A percentile compares a stretch with the other conserved stretches of the same genome.
phyloP scores from a whole-genome alignment of 768 basidiomycete genomes.

The Mycena kentingensis region DNA sequence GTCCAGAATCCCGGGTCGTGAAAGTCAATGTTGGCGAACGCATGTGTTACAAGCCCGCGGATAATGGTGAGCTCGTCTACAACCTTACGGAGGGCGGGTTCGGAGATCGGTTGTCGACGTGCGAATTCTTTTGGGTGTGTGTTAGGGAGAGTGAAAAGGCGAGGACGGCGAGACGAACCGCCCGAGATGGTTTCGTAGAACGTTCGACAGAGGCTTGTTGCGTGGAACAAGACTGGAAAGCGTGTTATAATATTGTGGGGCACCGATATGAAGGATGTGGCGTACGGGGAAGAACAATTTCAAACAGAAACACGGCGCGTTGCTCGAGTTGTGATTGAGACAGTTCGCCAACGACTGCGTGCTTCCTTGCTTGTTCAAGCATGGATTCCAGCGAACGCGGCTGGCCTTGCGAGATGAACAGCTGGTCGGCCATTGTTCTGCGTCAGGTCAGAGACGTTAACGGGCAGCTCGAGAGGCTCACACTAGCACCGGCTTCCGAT shows the following conservation, averaged over 20 bases:
- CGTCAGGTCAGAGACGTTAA: neutral
- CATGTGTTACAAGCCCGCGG: neutral
- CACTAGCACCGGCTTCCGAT: conserved; percentile 2
- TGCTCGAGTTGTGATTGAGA: neutral
- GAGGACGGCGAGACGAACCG: neutral
- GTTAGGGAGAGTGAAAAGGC: neutral
- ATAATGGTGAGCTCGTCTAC: neutral
- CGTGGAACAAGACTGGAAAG: neutral
- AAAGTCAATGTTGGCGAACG: neutral
- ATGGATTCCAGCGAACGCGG: neutral
- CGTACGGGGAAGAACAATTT: neutral
- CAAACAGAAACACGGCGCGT: neutral
- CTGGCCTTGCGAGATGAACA: neutral
- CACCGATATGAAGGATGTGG: neutral
- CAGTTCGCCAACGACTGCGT: too few relatives aligned
- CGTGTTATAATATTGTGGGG: neutral
- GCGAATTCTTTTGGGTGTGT: neutral
- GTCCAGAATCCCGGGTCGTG: neutral
- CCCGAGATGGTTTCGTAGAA: conserved; percentile 1
- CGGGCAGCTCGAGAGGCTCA: neutral
- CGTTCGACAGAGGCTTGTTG: neutral
- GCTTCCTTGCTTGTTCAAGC: neutral
- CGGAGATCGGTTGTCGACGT: neutral
- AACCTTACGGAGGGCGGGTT: neutral
- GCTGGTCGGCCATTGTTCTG: neutral